A percentile compares a stretch with the other conserved stretches of the same genome.
These are phyloP conservation scores for Metschnikowia shivogae DNA, from an alignment of 805 yeast species.

Conservation along the genomic window DNA sequence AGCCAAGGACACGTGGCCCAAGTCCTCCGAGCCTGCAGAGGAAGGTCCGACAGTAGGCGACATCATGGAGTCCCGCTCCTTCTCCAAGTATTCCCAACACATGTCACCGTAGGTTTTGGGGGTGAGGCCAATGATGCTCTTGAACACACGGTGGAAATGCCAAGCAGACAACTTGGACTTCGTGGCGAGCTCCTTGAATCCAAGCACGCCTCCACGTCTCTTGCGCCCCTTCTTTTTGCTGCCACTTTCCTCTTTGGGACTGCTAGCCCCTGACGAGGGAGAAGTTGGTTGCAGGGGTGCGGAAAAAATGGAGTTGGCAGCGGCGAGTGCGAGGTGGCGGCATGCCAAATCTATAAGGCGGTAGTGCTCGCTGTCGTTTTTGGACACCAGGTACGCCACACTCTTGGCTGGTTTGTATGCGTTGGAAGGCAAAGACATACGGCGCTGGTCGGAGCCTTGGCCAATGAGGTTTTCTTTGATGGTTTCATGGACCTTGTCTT, in stretches of 20 bases:
- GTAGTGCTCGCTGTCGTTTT: slow-evolving; percentile 65
- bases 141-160: slow-evolving; percentile 91
- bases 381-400: slow-evolving; percentile 31
- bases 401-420: slow-evolving; percentile 12
- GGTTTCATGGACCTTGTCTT: slow-evolving; percentile 32
- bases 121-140: slow-evolving; percentile 79
- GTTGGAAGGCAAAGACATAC: slow-evolving; percentile 30
- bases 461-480: slow-evolving; percentile 36
- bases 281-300: background rate
- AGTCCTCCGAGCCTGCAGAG: slow-evolving; percentile 5
- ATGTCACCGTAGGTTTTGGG: slow-evolving; percentile 87
- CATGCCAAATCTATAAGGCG: slow-evolving; percentile 74
- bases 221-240: slow-evolving; percentile 26
- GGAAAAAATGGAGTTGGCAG: slow-evolving; percentile 44
- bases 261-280: slow-evolving; percentile 18
- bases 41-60: background rate
- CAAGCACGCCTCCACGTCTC: slow-evolving; percentile 74
- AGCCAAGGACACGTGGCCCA: background rate
- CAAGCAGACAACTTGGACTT: slow-evolving; percentile 81
- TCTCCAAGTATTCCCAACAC: slow-evolving; percentile 59
- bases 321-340: slow-evolving; percentile 78
- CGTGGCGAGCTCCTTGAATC: slow-evolving; percentile 83
- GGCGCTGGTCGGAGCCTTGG: slow-evolving; percentile 19
- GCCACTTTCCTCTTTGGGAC: slow-evolving; percentile 18
- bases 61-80: slow-evolving; percentile 12